These are phyloP conservation scores for Acanthamoeba triangularis DNA, from an alignment of 208 protist genomes.

Conservation along the genomic window DNA sequence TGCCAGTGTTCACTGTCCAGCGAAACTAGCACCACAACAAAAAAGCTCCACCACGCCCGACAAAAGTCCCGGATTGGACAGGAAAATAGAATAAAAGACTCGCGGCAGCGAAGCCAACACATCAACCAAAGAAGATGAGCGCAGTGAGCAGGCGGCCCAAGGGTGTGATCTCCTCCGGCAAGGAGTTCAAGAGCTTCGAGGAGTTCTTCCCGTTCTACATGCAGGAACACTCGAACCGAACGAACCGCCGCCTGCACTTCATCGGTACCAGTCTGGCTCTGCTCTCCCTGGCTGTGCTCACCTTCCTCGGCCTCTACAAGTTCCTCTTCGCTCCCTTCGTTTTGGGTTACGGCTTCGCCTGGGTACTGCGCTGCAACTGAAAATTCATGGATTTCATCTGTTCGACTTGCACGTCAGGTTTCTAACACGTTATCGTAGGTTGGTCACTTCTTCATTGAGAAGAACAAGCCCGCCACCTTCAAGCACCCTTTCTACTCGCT, in stretches of 20 bases:
- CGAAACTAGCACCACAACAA: no score
- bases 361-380: no score
- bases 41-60: no score
- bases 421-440: neutral
- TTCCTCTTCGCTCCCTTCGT: conserved; percentile 76
- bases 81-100: no score
- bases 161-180: conserved; percentile 31
- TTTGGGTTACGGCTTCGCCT: conserved; percentile 78
- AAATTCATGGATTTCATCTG: neutral
- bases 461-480: conserved; percentile 86
- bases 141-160: neutral
- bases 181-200: conserved; percentile 83
- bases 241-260: conserved; percentile 85
- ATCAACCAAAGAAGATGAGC: no score
- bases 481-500: conserved; percentile 81
- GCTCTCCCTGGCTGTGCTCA: conserved; percentile 17
- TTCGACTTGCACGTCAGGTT: neutral
- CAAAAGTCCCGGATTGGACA: no score
- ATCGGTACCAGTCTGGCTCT: conserved; percentile 82
- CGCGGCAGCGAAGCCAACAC: no score
- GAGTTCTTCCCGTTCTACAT: conserved; percentile 90
- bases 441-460: conserved; percentile 86
- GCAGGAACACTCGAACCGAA: conserved; percentile 83
- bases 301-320: conserved; percentile 14
- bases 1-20: no score